phyloP scores from a whole-genome alignment of 352 stramenopile genomes.

The Phytophthora ohioensis region DNA sequence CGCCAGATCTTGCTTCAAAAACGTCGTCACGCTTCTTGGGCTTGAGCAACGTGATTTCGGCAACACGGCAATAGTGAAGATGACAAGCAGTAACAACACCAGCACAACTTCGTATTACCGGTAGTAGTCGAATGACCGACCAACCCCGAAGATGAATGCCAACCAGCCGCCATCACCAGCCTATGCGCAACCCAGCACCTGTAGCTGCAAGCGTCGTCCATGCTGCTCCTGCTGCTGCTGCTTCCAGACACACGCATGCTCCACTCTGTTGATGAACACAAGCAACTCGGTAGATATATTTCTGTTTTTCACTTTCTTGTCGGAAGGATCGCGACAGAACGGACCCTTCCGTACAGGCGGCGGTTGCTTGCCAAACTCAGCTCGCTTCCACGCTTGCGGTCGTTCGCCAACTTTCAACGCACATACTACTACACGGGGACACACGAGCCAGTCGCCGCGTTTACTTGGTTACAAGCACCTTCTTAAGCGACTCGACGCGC shows the following conservation, averaged over 20 bases:
- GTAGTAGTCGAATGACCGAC: too few relatives aligned
- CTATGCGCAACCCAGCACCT: too few relatives aligned
- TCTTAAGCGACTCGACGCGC: conserved; percentile 73
- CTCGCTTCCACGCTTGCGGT: conserved; percentile 29
- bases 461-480: conserved; percentile 54
- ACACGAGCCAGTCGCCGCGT: conserved; percentile 13
- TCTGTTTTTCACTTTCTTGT: conserved; percentile 20
- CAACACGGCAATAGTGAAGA: too few relatives aligned
- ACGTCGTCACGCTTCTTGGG: neutral
- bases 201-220: too few relatives aligned
- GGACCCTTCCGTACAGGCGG: neutral
- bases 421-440: conserved; percentile 27
- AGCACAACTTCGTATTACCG: too few relatives aligned
- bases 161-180: too few relatives aligned
- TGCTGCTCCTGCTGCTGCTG: neutral
- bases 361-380: conserved; percentile 27
- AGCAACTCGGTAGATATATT: conserved; percentile 36
- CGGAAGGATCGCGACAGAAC: neutral
- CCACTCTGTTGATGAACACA: conserved; percentile 9
- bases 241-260: neutral
- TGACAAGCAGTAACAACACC: too few relatives aligned
- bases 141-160: too few relatives aligned
- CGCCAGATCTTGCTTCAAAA: conserved; percentile 10
- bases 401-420: conserved; percentile 24
- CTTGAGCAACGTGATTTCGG: neutral